Evolutionary conservation across 1,139 yeast genomes (phyloP), one percentile per base, ranked within the genome.

Genomic region (Yamadazyma diospyri): DNA sequence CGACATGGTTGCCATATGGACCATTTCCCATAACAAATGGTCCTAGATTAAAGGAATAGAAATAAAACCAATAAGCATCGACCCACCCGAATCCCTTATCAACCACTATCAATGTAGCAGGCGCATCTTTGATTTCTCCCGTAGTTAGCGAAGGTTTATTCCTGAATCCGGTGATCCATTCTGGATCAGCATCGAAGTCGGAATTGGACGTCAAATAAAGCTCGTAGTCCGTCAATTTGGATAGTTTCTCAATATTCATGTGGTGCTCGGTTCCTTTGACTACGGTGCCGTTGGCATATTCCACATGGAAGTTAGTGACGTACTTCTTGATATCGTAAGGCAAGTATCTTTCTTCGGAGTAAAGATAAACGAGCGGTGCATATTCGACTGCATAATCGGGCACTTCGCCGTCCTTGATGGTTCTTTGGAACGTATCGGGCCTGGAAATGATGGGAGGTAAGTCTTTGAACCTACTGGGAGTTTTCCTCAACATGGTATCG

Each of bases 1-100:
- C 98, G 20, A 92, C 79, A 51, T 92, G 98, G 52, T 89, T 85
- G 0, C 98, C 98, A 62, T 83, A 92, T 0, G 98, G 98, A 0
- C 98, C 98, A 25, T 78, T 75, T 3, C 97, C 97, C 97, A 89
- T 89, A 10, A 92, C 97, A 59, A 80, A 92, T 0, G 98, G 97
- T 0, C 98, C 98, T 46, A 86, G 64, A 51, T 92, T 92, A 63
- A 89, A 92, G 1, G 95, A 84, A 53, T 92, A 92, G 52, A 92
- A 92, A 56, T 86, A 89, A 56, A 92, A 92, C 97, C 97, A 92
- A 53, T 76, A 92, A 0, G 97, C 88, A 55, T 92, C 98, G 1
- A 82, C 78, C 77, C 94, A 81, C 3, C 95, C 96, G 45, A 86
- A 82, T 0, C 95, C 97, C 52, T 88, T 88, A 53, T 89, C 97